Evolutionary conservation across 495 filamentous ascomycete species (phyloP), one percentile per base, ranked within the genome.

Genomic region (Parathielavia appendiculata): DNA sequence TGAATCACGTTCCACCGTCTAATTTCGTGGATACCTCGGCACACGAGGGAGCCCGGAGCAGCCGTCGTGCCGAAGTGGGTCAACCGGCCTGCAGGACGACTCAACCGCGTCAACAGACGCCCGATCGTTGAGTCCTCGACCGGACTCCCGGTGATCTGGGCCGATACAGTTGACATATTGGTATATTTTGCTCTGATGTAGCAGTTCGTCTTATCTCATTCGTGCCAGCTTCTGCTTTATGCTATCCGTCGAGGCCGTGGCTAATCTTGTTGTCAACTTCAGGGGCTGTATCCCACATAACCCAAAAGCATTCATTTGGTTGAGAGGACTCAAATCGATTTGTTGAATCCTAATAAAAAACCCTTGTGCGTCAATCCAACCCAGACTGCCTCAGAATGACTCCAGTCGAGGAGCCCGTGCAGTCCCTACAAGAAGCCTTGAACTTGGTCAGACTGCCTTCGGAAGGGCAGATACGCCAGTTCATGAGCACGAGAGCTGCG

Each of bases 371-470:
- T 2, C 26, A 30, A 30, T 30, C 2, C 26, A 6, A 30, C 26
- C 34, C 46, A 48, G 22, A 26, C 38, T 12, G 10, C 12, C 26
- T 13, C 22, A 58, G 26, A 34, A 64, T 64, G 58, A 6, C 56
- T 16, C 19, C 54, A 23, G 17, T 60, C 16, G 43, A 54, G 14
- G 54, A 60, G 39, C 34, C 56, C 39, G 71, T 71, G 13, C 66
- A 71, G 39, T 57, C 69, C 23, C 70, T 71, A 41, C 74, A 79
- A 58, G 73, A 79, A 59, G 56, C 66, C 13, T 45, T 79, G 54
- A 57, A 65, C 2, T 51, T 79, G 9, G 62, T 66, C 26, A 61
- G 66, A 10, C 64, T 79, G 8, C 71, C 74, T 0, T 56, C 68
- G 12, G 53, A 50, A 13, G 44, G 56, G 4, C 46, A 54, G 48